Conservation (phyloP, 257 asterid species). For the Solanum bulbocastanum region DNA sequence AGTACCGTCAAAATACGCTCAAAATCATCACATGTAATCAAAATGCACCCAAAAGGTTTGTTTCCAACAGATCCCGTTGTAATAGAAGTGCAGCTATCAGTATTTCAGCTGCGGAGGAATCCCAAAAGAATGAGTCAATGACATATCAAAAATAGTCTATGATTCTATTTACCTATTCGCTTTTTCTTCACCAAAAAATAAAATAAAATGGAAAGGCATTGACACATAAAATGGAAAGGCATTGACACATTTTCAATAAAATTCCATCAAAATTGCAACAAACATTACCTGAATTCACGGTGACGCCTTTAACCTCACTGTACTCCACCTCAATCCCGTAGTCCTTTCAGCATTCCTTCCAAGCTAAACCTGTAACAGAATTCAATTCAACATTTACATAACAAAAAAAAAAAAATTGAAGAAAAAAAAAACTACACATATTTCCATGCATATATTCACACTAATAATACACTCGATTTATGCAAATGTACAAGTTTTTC, state of each 20-base stretch:
- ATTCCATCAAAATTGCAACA: background rate
- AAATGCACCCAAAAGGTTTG: background rate
- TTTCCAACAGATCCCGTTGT: background rate
- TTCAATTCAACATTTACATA: background rate
- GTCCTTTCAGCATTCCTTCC: background rate
- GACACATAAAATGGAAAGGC: background rate
- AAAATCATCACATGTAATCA: background rate
- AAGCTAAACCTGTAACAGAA: background rate
- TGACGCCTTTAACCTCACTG: background rate
- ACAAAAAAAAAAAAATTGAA: background rate
- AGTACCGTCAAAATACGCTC: background rate
- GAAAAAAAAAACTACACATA: background rate
- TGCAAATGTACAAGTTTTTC: background rate
- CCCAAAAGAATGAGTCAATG: slow-evolving; percentile 11
- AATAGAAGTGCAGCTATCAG: background rate
- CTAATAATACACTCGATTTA: background rate
- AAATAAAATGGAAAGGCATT: too few species aligned
- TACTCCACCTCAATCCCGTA: background rate
- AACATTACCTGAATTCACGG: slow-evolving; percentile 17
- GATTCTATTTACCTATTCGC: slow-evolving; percentile 4
- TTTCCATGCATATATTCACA: background rate
- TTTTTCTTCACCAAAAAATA: slow-evolving; percentile 11
- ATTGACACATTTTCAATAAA: background rate
- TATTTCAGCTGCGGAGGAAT: slow-evolving; percentile 5
- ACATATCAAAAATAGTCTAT: slow-evolving; percentile 17